Percentiles rank a stretch among this genome's conserved stretches.
phyloP scores from a whole-genome alignment of 1,284 basidiomycete genomes.

The Gymnopus androsaceus region DNA sequence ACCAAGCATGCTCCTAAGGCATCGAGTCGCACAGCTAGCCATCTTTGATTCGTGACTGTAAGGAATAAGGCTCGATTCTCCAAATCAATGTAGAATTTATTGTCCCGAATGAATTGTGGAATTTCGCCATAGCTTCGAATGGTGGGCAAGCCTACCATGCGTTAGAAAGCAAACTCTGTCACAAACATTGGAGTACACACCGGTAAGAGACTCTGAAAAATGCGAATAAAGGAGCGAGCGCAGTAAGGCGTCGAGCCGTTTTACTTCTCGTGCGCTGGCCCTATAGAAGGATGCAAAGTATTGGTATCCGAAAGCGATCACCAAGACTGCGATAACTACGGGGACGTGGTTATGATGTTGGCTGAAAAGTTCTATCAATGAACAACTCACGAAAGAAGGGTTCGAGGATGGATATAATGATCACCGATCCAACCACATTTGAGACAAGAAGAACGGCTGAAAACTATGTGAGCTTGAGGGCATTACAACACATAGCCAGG shows the following conservation, averaged over 20 bases:
- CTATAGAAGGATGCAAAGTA: constrained; percentile 66
- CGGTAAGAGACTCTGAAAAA: constrained; percentile 79
- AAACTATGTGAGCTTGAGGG: neutral
- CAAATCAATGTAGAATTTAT: constrained; percentile 73
- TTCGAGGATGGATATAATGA: constrained; percentile 70
- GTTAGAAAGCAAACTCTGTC: neutral
- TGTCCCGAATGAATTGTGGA: constrained; percentile 63
- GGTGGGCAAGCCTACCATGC: constrained; percentile 56
- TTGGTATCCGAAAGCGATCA: constrained; percentile 52
- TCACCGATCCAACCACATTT: constrained; percentile 57
- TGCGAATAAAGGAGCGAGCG: constrained; percentile 77
- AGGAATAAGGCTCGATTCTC: constrained; percentile 68
- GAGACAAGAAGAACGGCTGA: constrained; percentile 52
- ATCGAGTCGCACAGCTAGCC: constrained; percentile 82
- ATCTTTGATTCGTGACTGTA: constrained; percentile 68
- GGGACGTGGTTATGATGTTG: no score
- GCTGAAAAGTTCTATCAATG: no score
- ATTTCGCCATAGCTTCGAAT: constrained; percentile 74
- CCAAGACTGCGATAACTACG: constrained; percentile 55
- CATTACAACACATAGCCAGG: neutral
- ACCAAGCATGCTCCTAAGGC: constrained; percentile 69
- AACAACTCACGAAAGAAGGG: constrained; percentile 63
- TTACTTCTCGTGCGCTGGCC: constrained; percentile 70
- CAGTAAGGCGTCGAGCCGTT: constrained; percentile 69
- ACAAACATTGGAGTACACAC: constrained; percentile 18